phyloP scores from a whole-genome alignment of 306 rosid genomes.

The Hippophae rhamnoides region DNA sequence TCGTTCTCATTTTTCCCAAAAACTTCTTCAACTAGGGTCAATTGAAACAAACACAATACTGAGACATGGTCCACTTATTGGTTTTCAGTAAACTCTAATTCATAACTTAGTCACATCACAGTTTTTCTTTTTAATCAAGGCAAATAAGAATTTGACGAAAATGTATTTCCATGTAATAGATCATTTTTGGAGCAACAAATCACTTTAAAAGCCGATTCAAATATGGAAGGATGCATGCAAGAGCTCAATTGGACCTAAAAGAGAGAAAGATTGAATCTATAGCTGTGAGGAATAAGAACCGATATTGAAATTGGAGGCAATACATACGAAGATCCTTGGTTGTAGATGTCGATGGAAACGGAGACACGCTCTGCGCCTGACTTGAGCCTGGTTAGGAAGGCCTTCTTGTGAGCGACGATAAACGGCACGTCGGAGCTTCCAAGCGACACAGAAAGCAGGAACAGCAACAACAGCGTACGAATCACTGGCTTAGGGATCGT shows the following conservation, averaged over 20 bases:
- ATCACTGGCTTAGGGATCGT: constrained; percentile 30
- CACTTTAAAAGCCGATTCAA: background rate
- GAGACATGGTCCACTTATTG: no score
- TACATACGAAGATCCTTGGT: constrained; percentile 88
- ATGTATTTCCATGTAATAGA: no score
- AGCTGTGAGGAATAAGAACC: constrained; percentile 4
- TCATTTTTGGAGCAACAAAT: background rate
- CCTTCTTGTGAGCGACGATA: constrained; percentile 93
- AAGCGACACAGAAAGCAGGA: constrained; percentile 32
- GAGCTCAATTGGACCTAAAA: constrained; percentile 32
- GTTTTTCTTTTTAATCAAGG: background rate
- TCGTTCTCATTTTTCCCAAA: no score
- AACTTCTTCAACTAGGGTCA: no score
- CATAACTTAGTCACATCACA: no score
- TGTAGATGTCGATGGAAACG: constrained; percentile 87
- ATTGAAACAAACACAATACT: no score
- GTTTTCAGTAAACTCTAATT: no score
- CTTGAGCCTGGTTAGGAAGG: constrained; percentile 75
- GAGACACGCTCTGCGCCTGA: constrained; percentile 81
- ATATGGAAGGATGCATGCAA: constrained; percentile 24
- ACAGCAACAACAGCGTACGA: constrained; percentile 27
- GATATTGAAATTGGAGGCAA: background rate
- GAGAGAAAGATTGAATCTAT: background rate
- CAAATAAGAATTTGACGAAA: background rate
- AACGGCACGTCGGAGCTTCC: constrained; percentile 78